Evolutionary conservation across 1,284 basidiomycete genomes (phyloP).

Genomic region (Ustanciosporium gigantosporum): DNA sequence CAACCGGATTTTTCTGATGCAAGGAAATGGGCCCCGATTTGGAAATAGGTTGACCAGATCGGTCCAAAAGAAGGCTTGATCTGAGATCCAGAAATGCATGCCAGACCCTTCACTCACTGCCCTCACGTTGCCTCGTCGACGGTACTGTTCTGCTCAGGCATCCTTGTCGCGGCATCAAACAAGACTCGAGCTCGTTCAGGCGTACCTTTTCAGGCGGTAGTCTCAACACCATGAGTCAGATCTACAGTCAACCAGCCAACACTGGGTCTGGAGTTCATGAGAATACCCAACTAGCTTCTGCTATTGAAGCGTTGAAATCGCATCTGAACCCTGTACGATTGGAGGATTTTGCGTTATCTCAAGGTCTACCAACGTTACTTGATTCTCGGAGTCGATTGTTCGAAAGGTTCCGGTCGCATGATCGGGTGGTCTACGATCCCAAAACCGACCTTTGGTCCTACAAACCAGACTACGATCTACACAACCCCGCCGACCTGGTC

Average conservation of each 20-base stretch:
- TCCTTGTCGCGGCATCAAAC: no score
- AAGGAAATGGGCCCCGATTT: no score
- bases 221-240: no score
- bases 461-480: conserved; percentile 81
- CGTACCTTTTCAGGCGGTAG: no score
- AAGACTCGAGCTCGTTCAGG: no score
- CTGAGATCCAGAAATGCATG: no score
- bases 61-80: no score
- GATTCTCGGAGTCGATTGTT: conserved; percentile 73
- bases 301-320: conserved; percentile 75
- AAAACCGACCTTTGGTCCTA: conserved; percentile 84
- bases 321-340: conserved; percentile 77
- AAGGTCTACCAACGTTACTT: conserved; percentile 70
- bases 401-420: conserved; percentile 78
- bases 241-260: conserved; percentile 81
- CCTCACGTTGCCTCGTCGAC: no score
- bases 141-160: no score
- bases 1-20: no score
- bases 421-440: conserved; percentile 75
- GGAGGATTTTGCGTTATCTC: conserved; percentile 79
- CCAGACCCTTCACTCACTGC: no score
- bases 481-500: conserved; percentile 77
- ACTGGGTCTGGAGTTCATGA: conserved; percentile 79
- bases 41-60: no score
- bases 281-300: conserved; percentile 83